phyloP scores from a whole-genome alignment of 495 filamentous ascomycete genomes.

The Corynascus novoguineensis region DNA sequence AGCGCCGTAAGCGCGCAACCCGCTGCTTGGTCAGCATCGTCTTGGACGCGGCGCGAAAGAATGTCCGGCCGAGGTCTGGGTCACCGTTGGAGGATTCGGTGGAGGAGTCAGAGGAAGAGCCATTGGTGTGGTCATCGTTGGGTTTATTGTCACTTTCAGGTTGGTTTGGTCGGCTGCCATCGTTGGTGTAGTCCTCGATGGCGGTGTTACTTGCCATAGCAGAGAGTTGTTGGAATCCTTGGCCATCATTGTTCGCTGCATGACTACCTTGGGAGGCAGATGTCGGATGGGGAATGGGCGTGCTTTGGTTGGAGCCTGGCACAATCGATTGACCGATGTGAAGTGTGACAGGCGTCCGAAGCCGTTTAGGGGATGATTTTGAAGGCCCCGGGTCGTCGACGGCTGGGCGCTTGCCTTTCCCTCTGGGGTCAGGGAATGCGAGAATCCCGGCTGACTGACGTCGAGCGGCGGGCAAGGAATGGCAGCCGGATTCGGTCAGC shows the following conservation, averaged over 20 bases:
- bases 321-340: no score
- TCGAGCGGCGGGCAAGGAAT: neutral
- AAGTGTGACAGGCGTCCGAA: neutral
- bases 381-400: neutral
- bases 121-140: neutral
- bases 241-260: no score
- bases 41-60: neutral
- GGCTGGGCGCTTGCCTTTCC: neutral
- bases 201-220: no score
- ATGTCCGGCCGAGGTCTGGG: neutral
- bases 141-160: no score
- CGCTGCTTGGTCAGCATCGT: neutral
- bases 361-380: neutral
- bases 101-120: neutral
- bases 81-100: neutral
- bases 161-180: no score
- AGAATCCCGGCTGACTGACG: neutral
- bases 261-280: no score
- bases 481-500: neutral
- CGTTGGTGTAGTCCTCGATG: no score
- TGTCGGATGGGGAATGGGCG: no score
- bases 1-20: neutral
- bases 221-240: no score
- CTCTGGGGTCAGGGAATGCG: neutral
- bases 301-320: no score